Evolutionary conservation across 768 basidiomycete species (phyloP).

Genomic region (Kondoa malvinella): DNA sequence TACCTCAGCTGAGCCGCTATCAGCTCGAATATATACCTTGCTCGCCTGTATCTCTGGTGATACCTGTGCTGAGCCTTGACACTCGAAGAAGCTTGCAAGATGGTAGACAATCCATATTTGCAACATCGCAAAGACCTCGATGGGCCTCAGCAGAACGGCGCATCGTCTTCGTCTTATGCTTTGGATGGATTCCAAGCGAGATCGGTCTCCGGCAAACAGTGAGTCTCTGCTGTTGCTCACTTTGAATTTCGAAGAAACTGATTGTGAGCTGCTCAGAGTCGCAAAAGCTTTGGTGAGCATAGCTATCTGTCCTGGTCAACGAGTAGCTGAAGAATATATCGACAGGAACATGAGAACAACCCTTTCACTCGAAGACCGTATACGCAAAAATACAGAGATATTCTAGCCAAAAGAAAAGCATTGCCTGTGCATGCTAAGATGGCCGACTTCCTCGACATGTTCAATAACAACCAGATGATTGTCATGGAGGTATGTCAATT

Average conservation of each 20-base stretch:
- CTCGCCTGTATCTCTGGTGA: too few relatives aligned
- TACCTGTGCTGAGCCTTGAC: too few relatives aligned
- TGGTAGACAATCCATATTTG: neutral
- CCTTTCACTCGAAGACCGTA: conserved; percentile 73
- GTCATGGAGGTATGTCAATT: conserved; percentile 41
- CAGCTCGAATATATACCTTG: too few relatives aligned
- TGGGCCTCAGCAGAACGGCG: too few relatives aligned
- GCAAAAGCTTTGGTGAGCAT: neutral
- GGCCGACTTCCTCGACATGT: conserved; percentile 68
- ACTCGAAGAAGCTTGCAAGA: too few relatives aligned
- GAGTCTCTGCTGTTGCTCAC: neutral
- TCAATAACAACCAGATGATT: conserved; percentile 53
- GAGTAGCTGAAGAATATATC: too few relatives aligned
- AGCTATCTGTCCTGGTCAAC: too few relatives aligned
- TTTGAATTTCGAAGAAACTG: neutral
- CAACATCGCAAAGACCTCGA: conserved; percentile 2
- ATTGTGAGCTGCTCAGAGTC: neutral
- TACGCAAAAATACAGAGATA: conserved; percentile 64
- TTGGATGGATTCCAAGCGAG: conserved; percentile 4
- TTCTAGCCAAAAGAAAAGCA: conserved; percentile 65
- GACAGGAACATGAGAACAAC: conserved; percentile 59
- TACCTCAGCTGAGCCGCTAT: too few relatives aligned
- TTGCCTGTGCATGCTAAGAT: conserved; percentile 83
- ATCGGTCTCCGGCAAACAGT: neutral
- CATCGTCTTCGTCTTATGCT: neutral